phyloP scores from a whole-genome alignment of 192 early-diverging fungal genomes.

The Ramicandelaber brevisporus region DNA sequence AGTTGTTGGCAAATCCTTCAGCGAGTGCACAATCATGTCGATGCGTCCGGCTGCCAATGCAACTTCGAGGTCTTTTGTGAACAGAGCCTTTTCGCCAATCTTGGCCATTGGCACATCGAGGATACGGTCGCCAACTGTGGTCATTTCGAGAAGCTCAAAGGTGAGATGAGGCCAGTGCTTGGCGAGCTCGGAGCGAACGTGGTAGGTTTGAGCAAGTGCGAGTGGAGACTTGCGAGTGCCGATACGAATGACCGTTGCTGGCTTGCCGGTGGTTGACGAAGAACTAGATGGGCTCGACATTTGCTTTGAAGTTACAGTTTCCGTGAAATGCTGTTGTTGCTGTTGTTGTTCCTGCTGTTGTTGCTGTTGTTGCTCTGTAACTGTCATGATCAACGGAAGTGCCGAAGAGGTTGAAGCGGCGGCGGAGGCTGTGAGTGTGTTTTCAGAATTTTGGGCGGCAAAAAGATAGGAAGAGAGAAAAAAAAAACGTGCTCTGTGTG shows the following conservation, averaged over 20 bases:
- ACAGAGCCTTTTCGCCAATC: conserved; percentile 75
- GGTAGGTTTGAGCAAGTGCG: conserved; percentile 61
- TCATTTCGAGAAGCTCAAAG: conserved; percentile 29
- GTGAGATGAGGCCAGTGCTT: conserved; percentile 12
- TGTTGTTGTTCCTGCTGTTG: too few species aligned
- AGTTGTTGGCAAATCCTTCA: conserved; percentile 81
- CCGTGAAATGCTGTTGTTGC: too few species aligned
- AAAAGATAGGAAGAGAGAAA: too few species aligned
- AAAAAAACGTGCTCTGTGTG: too few species aligned
- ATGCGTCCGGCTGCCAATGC: conserved; percentile 35
- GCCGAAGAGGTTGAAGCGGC: too few species aligned
- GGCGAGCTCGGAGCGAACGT: conserved; percentile 31
- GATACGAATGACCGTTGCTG: conserved; percentile 9
- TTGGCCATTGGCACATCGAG: conserved; percentile 60
- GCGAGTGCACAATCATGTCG: conserved; percentile 76
- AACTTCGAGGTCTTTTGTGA: conserved; percentile 75
- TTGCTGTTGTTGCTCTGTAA: too few species aligned
- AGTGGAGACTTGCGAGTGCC: conserved; percentile 74
- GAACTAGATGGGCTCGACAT: too few species aligned
- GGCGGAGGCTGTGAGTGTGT: too few species aligned
- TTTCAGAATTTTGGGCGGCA: too few species aligned
- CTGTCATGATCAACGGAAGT: too few species aligned
- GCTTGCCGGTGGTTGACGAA: background rate
- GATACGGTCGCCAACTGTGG: conserved; percentile 55
- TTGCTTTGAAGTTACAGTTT: too few species aligned